These are phyloP conservation scores for Xylariomycetidae sp. DNA, from an alignment of 2,329 filamentous ascomycete genomes.

Conservation along the genomic window DNA sequence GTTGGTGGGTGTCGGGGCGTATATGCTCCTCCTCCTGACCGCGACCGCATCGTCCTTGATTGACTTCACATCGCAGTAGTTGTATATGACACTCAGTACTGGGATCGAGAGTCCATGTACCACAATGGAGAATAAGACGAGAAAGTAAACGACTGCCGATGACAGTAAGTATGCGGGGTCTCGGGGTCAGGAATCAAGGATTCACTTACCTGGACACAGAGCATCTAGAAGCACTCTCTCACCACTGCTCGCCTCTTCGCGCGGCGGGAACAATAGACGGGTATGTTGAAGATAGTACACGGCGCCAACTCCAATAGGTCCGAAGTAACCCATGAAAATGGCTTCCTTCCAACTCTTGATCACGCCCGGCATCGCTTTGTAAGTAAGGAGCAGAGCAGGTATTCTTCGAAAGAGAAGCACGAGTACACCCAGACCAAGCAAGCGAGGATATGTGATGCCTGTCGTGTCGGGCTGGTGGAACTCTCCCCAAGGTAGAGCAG, in stretches of 20 bases:
- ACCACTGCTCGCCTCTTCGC: constrained; percentile 9
- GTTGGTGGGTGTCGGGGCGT: constrained; percentile 32
- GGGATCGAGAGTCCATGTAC: constrained; percentile 46
- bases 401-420: constrained; percentile 53
- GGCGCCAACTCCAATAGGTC: constrained; percentile 72
- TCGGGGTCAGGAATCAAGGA: too few species aligned
- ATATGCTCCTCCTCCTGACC: constrained; percentile 33
- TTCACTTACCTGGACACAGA: constrained; percentile 29
- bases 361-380: constrained; percentile 50
- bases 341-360: constrained; percentile 52
- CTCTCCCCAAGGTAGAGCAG: constrained; percentile 49
- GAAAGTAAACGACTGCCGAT: background rate
- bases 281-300: constrained; percentile 65
- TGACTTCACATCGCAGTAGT: constrained; percentile 33
- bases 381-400: constrained; percentile 48
- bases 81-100: constrained; percentile 34
- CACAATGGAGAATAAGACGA: constrained; percentile 36
- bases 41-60: constrained; percentile 38
- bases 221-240: constrained; percentile 30
- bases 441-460: constrained; percentile 46
- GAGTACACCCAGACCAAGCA: constrained; percentile 48
- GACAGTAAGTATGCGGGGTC: too few species aligned
- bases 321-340: constrained; percentile 64
- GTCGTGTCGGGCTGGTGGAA: constrained; percentile 49
- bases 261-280: constrained; percentile 34